phyloP scores from a whole-genome alignment of 495 filamentous ascomycete species.

The Podospora sp. region DNA sequence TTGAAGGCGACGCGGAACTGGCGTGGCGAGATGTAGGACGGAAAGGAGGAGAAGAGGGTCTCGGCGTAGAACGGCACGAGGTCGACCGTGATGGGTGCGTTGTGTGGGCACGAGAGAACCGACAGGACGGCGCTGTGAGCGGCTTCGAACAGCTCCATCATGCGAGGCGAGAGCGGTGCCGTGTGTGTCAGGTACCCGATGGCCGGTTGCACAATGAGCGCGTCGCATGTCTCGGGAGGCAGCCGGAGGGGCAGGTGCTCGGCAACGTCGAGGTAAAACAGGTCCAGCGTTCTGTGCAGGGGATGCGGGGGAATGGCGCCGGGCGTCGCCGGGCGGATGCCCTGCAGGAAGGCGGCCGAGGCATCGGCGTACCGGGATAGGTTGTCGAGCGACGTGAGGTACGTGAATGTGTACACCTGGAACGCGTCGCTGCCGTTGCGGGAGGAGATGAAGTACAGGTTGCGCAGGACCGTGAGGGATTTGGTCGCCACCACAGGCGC shows the following conservation, averaged over 20 bases:
- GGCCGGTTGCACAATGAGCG: slow-evolving; percentile 72
- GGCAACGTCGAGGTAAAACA: slow-evolving; percentile 88
- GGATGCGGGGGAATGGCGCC: slow-evolving; percentile 73
- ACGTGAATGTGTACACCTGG: slow-evolving; percentile 84
- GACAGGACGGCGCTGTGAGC: slow-evolving; percentile 87
- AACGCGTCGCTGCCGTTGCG: slow-evolving; percentile 69
- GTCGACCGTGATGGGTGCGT: slow-evolving; percentile 67
- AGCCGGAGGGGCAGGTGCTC: slow-evolving; percentile 83
- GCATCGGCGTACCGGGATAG: slow-evolving; percentile 72
- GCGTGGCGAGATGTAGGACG: slow-evolving; percentile 74
- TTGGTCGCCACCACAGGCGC: slow-evolving; percentile 76
- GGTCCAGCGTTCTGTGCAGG: slow-evolving; percentile 75
- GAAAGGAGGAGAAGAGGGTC: slow-evolving; percentile 81
- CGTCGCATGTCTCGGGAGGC: slow-evolving; percentile 64
- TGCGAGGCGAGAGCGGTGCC: slow-evolving; percentile 43
- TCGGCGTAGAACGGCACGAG: slow-evolving; percentile 87
- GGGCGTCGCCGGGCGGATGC: slow-evolving; percentile 58
- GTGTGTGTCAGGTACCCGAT: slow-evolving; percentile 73
- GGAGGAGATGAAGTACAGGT: slow-evolving; percentile 85
- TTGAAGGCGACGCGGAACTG: slow-evolving; percentile 95
- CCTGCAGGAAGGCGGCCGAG: slow-evolving; percentile 69
- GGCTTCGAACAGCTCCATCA: slow-evolving; percentile 81
- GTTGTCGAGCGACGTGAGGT: slow-evolving; percentile 86
- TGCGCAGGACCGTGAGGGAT: slow-evolving; percentile 75
- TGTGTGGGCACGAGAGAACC: slow-evolving; percentile 77